phyloP scores from a whole-genome alignment of 2,329 filamentous ascomycete species.

The Scortechinia acanthostroma region DNA sequence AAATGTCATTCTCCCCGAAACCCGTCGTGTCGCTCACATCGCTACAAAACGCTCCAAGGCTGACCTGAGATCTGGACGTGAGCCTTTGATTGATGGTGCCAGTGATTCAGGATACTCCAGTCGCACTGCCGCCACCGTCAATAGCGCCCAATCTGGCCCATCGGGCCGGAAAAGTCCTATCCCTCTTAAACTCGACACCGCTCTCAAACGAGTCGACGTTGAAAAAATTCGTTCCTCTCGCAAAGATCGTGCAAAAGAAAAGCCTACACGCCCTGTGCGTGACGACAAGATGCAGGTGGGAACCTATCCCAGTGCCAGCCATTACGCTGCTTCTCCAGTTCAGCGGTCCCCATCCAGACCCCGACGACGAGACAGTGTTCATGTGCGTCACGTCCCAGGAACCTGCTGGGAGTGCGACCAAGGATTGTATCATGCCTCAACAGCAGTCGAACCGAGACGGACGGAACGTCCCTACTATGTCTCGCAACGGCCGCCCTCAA shows the following conservation, averaged over 20 bases:
- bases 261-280: no score
- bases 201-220: no score
- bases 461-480: slow-evolving; percentile 10
- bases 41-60: slow-evolving; percentile 35
- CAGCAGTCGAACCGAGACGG: slow-evolving; percentile 10
- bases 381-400: slow-evolving; percentile 17
- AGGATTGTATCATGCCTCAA: slow-evolving; percentile 20
- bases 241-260: no score
- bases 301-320: neutral
- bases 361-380: slow-evolving; percentile 16
- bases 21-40: slow-evolving; percentile 38
- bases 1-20: slow-evolving; percentile 30
- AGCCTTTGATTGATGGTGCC: slow-evolving; percentile 29
- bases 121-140: slow-evolving; percentile 41
- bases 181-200: no score
- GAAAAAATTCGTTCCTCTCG: no score
- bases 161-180: no score
- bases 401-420: slow-evolving; percentile 23
- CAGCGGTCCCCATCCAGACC: neutral
- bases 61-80: slow-evolving; percentile 18
- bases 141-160: slow-evolving; percentile 38
- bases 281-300: neutral
- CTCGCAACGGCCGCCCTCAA: slow-evolving; percentile 9
- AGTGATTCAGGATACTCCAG: slow-evolving; percentile 59
- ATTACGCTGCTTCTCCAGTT: neutral